Evolutionary conservation across 1,139 yeast genomes (phyloP), one percentile per base, ranked within the genome.

Genomic region (Hyphopichia fennica): DNA sequence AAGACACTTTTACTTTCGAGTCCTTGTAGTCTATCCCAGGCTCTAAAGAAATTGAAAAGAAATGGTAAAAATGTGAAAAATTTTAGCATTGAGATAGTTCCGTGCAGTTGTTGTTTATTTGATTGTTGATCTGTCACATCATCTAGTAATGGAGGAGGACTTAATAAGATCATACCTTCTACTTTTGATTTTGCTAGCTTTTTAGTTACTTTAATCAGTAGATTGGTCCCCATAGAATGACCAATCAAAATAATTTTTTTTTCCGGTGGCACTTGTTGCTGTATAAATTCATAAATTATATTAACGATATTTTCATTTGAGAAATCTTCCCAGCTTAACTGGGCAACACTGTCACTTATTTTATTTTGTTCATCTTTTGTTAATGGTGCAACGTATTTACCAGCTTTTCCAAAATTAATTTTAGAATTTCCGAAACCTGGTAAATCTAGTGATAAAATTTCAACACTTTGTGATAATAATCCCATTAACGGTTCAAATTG

Each of bases 361-460:
- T 53, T 46, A 1, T 37, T n/a, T 35, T 62, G 59, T 17, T 74
- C 67, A 6, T 49, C 54, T 0, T 45, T 44, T 1, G 64, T 45
- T 11, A 72, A 53, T 1, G 45, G 41, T 1, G 69, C 50, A 19
- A 66, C 55, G 30, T 53, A 49, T 34, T 61, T 60, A 38, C 47
- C 48, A 11, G 44, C 33, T 1, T 45, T 45, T 18, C 50, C 41
- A 37, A 62, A 61, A 9, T 47, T 40, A 10, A 52, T 8, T 35
- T 68, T 67, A 1, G 84, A 77, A 50, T 75, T 74, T 15, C 95
- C 95, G 61, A 84, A 84, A 0, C 95, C 95, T 0, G 95, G 95
- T 41, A 86, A 67, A 54, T 86, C 95, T 17, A 86, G 53, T 1
- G 87, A 73, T 42, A 82, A 56, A 2, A 84, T 72, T 48, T 83